phyloP scores from a whole-genome alignment of 2,329 filamentous ascomycete species.

The Botryosphaeria agaves region DNA sequence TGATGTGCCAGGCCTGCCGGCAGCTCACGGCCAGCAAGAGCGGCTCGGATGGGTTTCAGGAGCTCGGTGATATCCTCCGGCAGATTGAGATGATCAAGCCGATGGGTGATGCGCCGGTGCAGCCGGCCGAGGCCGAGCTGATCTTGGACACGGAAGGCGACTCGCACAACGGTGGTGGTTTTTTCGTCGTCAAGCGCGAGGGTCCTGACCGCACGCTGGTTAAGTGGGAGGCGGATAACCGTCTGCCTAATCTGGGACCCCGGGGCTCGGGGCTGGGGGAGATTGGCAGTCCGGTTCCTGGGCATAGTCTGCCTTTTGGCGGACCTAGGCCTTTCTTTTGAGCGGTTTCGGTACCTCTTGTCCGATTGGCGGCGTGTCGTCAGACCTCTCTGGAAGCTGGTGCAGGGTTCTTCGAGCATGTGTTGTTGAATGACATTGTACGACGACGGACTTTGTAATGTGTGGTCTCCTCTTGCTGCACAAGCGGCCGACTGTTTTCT shows the following conservation, averaged over 20 bases:
- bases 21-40: slow-evolving; percentile 29
- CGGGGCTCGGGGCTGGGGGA: slow-evolving; percentile 20
- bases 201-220: slow-evolving; percentile 20
- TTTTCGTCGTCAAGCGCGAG: slow-evolving; percentile 51
- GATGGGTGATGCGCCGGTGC: slow-evolving; percentile 37
- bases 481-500: too few species aligned
- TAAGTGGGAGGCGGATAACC: slow-evolving; percentile 20
- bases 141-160: slow-evolving; percentile 88
- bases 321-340: slow-evolving; percentile 1
- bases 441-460: too few species aligned
- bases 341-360: neutral
- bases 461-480: too few species aligned
- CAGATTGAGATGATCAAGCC: slow-evolving; percentile 50
- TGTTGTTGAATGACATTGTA: too few species aligned
- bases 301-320: slow-evolving; percentile 20
- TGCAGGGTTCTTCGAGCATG: too few species aligned
- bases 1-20: slow-evolving; percentile 67
- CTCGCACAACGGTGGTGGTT: slow-evolving; percentile 73
- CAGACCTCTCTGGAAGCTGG: too few species aligned
- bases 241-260: slow-evolving; percentile 12
- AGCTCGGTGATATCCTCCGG: slow-evolving; percentile 42
- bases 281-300: slow-evolving; percentile 29
- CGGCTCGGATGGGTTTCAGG: slow-evolving; percentile 45
- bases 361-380: too few species aligned
- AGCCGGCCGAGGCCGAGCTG: slow-evolving; percentile 54